These are phyloP conservation scores for Suillus clintonianus DNA, from an alignment of 768 basidiomycete genomes.

Conservation along the genomic window DNA sequence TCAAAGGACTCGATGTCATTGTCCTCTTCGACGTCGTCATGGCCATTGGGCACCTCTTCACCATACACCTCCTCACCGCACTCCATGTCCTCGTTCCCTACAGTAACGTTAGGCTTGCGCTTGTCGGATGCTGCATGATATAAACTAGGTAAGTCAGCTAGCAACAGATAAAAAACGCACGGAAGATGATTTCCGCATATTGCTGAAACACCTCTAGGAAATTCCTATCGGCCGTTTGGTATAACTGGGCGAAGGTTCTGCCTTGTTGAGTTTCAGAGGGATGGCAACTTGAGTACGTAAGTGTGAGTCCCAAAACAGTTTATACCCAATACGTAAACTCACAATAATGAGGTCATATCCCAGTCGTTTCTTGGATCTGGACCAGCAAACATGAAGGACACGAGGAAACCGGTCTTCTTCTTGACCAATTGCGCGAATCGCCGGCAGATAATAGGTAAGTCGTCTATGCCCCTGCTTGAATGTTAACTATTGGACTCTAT, in stretches of 20 bases:
- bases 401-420: neutral
- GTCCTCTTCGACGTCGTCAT: too few relatives aligned
- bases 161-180: neutral
- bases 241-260: neutral
- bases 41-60: neutral
- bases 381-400: constrained; percentile 4
- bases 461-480: constrained; percentile 3
- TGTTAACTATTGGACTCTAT: neutral
- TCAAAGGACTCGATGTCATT: too few relatives aligned
- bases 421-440: neutral
- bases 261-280: neutral
- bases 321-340: neutral
- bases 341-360: constrained; percentile 8
- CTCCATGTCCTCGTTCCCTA: too few relatives aligned
- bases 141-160: neutral
- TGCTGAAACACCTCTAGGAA: constrained; percentile 1
- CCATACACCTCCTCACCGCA: neutral
- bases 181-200: neutral
- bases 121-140: neutral
- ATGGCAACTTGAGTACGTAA: neutral
- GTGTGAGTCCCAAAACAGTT: neutral
- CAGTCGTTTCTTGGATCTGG: constrained; percentile 5
- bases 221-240: neutral
- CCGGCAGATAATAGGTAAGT: neutral
- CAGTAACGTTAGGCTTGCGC: too few relatives aligned